Percentiles rank a stretch among this genome's conserved stretches.
Conservation (phyloP, 768 basidiomycete genomes). For the Suillus luteus region DNA sequence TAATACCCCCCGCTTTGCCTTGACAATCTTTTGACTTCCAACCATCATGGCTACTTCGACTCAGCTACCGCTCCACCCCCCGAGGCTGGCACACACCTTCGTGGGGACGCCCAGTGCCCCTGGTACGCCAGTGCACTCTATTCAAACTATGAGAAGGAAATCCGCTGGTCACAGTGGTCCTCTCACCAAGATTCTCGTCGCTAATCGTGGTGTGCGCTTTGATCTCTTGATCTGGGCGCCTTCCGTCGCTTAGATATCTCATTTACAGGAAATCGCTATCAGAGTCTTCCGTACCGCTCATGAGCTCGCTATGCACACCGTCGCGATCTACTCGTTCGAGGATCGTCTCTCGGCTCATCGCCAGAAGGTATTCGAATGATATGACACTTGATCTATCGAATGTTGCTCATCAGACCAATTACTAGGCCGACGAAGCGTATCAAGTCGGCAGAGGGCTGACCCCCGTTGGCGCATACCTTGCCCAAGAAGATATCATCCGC, state of each 20-base stretch:
- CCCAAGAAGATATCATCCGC: conserved; percentile 95
- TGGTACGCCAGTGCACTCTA: conserved; percentile 86
- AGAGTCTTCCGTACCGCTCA: conserved; percentile 98
- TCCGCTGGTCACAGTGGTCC: conserved; percentile 89
- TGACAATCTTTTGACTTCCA: conserved; percentile 15
- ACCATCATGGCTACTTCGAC: conserved; percentile 32
- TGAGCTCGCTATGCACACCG: conserved; percentile 98
- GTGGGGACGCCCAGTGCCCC: conserved; percentile 74
- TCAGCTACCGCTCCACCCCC: conserved; percentile 57
- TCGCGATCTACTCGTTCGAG: conserved; percentile 97
- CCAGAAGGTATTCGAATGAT: conserved; percentile 71
- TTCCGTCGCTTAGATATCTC: conserved; percentile 12
- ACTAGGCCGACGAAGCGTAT: conserved; percentile 99
- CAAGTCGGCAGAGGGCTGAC: conserved; percentile 96
- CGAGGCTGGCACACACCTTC: conserved; percentile 73
- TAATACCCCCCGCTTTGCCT: conserved; percentile 10
- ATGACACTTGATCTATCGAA: conserved; percentile 31
- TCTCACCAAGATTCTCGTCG: conserved; percentile 88
- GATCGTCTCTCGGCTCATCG: conserved; percentile 96
- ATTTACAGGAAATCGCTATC: conserved; percentile 93
- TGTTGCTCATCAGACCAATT: conserved; percentile 12
- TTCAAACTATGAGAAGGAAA: conserved; percentile 89
- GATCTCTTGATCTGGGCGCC: conserved; percentile 13
- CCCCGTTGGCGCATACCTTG: conserved; percentile 95
- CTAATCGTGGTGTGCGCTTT: conserved; percentile 83